Percentiles rank a stretch among this genome's conserved stretches.
These are phyloP conservation scores for Aureobasidium uvarum DNA, from an alignment of 2,329 filamentous ascomycete species.

Conservation along the genomic window DNA sequence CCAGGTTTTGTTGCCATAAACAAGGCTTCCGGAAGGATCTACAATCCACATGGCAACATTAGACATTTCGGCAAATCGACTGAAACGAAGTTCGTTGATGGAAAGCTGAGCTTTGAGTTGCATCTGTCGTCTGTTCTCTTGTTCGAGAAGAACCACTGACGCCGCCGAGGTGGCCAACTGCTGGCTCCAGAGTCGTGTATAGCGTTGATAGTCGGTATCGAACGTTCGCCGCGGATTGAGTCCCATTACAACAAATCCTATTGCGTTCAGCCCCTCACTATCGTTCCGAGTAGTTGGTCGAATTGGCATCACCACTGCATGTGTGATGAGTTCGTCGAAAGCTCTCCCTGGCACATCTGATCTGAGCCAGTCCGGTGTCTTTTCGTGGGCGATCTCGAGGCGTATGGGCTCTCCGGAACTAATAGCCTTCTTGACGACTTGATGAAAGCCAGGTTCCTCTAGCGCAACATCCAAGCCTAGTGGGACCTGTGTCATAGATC, in stretches of 20 bases:
- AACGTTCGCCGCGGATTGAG: constrained; percentile 39
- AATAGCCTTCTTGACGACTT: constrained; percentile 17
- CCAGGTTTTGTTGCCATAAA: constrained; percentile 25
- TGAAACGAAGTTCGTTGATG: constrained; percentile 36
- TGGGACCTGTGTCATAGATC: background rate
- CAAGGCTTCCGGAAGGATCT: background rate
- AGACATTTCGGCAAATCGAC: constrained; percentile 39
- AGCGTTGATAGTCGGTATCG: constrained; percentile 39
- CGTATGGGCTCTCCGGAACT: constrained; percentile 13
- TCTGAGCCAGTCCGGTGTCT: constrained; percentile 17
- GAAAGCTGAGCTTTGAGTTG: constrained; percentile 26
- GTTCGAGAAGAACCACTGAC: constrained; percentile 36
- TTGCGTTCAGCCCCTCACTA: constrained; percentile 32
- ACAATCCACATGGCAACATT: constrained; percentile 36
- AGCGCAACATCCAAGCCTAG: constrained; percentile 3
- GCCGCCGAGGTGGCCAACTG: constrained; percentile 39
- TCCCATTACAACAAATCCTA: constrained; percentile 39
- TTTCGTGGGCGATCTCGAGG: background rate
- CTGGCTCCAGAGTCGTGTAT: constrained; percentile 36
- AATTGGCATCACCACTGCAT: constrained; percentile 37
- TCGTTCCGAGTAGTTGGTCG: constrained; percentile 34
- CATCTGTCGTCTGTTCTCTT: constrained; percentile 37
- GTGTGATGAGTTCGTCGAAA: constrained; percentile 36
- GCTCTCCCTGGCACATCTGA: constrained; percentile 28
- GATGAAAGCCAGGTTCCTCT: constrained; percentile 16